A percentile compares a stretch with the other conserved stretches of the same genome.
Evolutionary conservation across 768 basidiomycete species (phyloP).

Genomic region (Cyathus striatus): DNA sequence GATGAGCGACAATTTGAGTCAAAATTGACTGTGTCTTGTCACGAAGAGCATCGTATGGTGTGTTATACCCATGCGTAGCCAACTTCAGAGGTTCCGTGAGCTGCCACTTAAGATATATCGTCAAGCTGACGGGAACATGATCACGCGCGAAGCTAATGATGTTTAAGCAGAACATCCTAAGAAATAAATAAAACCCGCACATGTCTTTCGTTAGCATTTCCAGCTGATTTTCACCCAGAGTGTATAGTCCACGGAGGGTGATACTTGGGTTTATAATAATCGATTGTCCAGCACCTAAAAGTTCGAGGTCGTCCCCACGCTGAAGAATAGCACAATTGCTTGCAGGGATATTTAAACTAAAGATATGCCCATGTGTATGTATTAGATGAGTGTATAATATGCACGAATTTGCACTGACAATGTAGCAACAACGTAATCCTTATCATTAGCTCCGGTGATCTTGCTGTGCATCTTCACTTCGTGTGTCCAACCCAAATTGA

Average conservation of each 20-base stretch:
- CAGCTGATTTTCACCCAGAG: constrained; percentile 77
- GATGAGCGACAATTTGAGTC: constrained; percentile 81
- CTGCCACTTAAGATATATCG: constrained; percentile 80
- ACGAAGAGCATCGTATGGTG: constrained; percentile 71
- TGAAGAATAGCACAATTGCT: constrained; percentile 86
- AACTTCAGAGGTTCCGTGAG: constrained; percentile 52
- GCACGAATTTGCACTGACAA: constrained; percentile 44
- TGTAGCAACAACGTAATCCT: constrained; percentile 73
- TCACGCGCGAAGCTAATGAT: constrained; percentile 69
- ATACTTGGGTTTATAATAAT: constrained; percentile 83
- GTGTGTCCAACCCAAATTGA: constrained; percentile 64
- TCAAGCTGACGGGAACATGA: constrained; percentile 81
- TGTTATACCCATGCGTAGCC: constrained; percentile 79
- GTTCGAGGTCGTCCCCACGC: constrained; percentile 71
- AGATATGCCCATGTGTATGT: constrained; percentile 3
- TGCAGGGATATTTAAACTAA: constrained; percentile 76
- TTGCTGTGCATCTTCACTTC: constrained; percentile 76
- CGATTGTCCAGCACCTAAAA: constrained; percentile 78
- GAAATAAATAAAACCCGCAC: constrained; percentile 34
- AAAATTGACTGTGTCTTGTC: constrained; percentile 87
- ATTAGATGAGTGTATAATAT: not conserved
- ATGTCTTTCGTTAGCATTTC: constrained; percentile 89
- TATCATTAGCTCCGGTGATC: constrained; percentile 32
- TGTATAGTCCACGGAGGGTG: constrained; percentile 74
- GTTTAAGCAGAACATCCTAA: not conserved